phyloP scores from a whole-genome alignment of 2,329 filamentous ascomycete genomes.

The Pseudopyrenochaeta lycopersici region DNA sequence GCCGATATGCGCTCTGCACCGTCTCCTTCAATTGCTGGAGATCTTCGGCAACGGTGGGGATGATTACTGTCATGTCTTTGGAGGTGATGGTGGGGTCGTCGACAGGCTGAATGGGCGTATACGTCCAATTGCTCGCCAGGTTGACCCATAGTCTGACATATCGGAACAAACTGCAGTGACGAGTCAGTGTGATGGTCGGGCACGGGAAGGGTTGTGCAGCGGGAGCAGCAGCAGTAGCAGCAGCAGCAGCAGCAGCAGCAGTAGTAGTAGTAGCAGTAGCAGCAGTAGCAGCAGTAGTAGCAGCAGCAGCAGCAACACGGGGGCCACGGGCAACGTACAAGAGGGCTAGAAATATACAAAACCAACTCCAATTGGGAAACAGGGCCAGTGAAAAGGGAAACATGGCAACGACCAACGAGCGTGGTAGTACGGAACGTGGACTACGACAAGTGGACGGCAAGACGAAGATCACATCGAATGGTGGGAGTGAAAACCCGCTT shows the following conservation, averaged over 20 bases:
- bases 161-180: conserved; percentile 75
- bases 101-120: conserved; percentile 84
- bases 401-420: conserved; percentile 50
- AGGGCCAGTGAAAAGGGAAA: conserved; percentile 48
- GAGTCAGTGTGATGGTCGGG: conserved; percentile 33
- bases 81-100: conserved; percentile 80
- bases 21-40: conserved; percentile 86
- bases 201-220: conserved; percentile 7
- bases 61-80: conserved; percentile 90
- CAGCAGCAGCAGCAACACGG: not conserved
- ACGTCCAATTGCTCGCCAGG: conserved; percentile 77
- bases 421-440: conserved; percentile 47
- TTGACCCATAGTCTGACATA: conserved; percentile 88
- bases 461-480: conserved; percentile 52
- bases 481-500: conserved; percentile 49
- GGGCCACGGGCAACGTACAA: conserved; percentile 40
- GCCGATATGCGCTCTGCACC: conserved; percentile 77
- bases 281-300: not conserved
- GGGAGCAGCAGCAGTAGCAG: no score
- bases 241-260: not conserved
- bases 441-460: conserved; percentile 41
- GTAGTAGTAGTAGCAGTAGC: conserved; percentile 1
- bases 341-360: conserved; percentile 46
- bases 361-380: conserved; percentile 52
- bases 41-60: conserved; percentile 88